Percentiles rank a stretch among this genome's conserved stretches.
Evolutionary conservation across 2,329 filamentous ascomycete species (phyloP).

Genomic region (Trichocomaceae sp.): DNA sequence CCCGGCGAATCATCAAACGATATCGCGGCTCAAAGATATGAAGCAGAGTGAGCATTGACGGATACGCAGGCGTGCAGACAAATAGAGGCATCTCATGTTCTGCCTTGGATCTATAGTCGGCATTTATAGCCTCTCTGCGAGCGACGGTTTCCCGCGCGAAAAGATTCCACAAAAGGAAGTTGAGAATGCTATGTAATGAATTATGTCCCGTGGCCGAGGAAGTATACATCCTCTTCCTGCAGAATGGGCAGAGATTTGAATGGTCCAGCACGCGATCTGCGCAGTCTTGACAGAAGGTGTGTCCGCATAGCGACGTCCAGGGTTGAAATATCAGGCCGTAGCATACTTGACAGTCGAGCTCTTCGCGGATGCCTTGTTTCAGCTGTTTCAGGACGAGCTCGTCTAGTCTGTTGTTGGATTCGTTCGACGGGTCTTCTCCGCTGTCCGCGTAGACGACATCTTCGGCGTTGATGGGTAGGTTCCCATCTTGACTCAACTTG

Average conservation of each 20-base stretch:
- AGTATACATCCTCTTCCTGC: constrained; percentile 59
- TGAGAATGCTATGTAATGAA: constrained; percentile 57
- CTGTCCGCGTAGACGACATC: constrained; percentile 47
- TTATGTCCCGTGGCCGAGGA: constrained; percentile 45
- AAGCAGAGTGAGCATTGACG: constrained; percentile 74
- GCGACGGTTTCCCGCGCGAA: constrained; percentile 60
- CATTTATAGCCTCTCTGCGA: constrained; percentile 50
- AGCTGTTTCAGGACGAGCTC: constrained; percentile 50
- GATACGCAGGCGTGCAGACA: constrained; percentile 74
- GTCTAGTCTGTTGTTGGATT: constrained; percentile 30
- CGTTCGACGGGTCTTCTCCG: constrained; percentile 17
- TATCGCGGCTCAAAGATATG: constrained; percentile 93
- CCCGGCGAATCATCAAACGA: constrained; percentile 77
- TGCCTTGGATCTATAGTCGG: constrained; percentile 49
- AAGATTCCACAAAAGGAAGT: constrained; percentile 58
- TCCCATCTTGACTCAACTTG: constrained; percentile 55
- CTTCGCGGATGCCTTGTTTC: constrained; percentile 56
- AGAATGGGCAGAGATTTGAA: constrained; percentile 71
- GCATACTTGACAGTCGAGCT: constrained; percentile 85
- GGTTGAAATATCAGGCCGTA: constrained; percentile 76
- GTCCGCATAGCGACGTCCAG: constrained; percentile 76
- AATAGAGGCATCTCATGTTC: constrained; percentile 65
- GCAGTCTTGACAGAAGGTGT: constrained; percentile 81
- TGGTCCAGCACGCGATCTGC: constrained; percentile 70
- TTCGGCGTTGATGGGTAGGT: constrained; percentile 48